Evolutionary conservation across 1,284 basidiomycete genomes (phyloP).

Genomic region (Entoloma clypeatum): DNA sequence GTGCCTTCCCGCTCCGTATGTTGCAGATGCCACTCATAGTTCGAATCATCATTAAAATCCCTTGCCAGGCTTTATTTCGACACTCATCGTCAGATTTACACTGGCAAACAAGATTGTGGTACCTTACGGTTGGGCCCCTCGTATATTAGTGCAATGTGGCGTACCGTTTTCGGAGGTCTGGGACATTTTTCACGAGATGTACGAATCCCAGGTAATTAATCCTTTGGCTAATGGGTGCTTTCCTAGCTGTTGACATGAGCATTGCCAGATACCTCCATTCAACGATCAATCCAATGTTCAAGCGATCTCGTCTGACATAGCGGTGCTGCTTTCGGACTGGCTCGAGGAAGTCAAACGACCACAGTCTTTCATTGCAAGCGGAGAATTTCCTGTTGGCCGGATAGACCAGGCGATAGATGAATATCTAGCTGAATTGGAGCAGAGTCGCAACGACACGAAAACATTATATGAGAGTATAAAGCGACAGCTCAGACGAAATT

Average conservation of each 20-base stretch:
- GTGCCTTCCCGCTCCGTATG: slow-evolving; percentile 83
- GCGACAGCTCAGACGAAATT: slow-evolving; percentile 62
- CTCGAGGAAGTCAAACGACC: slow-evolving; percentile 67
- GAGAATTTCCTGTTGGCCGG: slow-evolving; percentile 70
- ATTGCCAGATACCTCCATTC: slow-evolving; percentile 71
- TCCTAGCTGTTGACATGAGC: not conserved
- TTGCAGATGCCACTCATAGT: slow-evolving; percentile 10
- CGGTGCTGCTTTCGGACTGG: slow-evolving; percentile 73
- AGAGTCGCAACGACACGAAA: slow-evolving; percentile 55
- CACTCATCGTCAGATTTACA: slow-evolving; percentile 66
- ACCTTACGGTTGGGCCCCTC: slow-evolving; percentile 75
- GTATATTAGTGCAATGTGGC: slow-evolving; percentile 72
- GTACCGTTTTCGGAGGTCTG: slow-evolving; percentile 77
- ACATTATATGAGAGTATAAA: slow-evolving; percentile 63
- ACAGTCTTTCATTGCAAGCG: slow-evolving; percentile 49
- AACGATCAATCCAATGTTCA: slow-evolving; percentile 75
- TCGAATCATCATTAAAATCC: slow-evolving; percentile 9
- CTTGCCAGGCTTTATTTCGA: slow-evolving; percentile 60
- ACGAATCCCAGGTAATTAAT: slow-evolving; percentile 73
- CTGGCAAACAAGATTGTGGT: slow-evolving; percentile 58
- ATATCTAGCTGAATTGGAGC: slow-evolving; percentile 65
- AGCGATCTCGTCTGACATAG: slow-evolving; percentile 74
- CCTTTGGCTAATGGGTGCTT: not conserved
- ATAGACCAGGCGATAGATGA: slow-evolving; percentile 68
- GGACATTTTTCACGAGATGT: slow-evolving; percentile 83